Base-by-base conservation (phyloP, 768 basidiomycete genomes). In the Leucocoprinus sp. region DNA sequence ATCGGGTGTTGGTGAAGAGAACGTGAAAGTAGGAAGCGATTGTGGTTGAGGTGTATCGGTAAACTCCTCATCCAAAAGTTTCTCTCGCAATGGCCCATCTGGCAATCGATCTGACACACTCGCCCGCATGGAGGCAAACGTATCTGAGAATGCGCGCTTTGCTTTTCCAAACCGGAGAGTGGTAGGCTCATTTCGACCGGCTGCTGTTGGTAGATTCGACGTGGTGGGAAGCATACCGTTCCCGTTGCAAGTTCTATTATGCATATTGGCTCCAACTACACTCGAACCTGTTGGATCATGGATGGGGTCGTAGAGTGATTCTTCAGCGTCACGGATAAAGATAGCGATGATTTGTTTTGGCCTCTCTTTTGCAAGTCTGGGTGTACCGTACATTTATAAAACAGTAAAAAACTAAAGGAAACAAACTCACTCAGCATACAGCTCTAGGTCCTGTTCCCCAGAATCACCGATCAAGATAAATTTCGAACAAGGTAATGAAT, bases 371-470 rank as follows among this genome's bases (percentile, higher is more conserved):
- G 95, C 91, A 14, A 95, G 58, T 2, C 71, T 72, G 43, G 8
- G 6, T 5, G 27, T 47, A 24, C 18, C 2, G 36, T 41, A 39
- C 5, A 2, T 23, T 28, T 8, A 40, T 23, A 12, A 42, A 21
- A 22, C 14, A 37, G 22, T 8, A 31, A n/a, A 33, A 15, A 11
- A 41, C 11, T 17, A 26, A 24, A 41, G 15, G 8, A 14, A 24
- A 18, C 26, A 26, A 12, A 60, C 69, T n/a, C 53, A 75, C 75
- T 78, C 69, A 11, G 82, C 70, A 60, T 97, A 98, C 1, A 98
- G 70, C 61, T 98, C 93, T 35, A 98, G 65, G 63, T 98, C 95
- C 54, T 96, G 93, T 58, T 98, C 95, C 26, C 93, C 95, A 0
- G 83, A 80, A 60, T 98, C 95, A 5, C 95, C 95, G 31, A 98